Evolutionary conservation across 805 yeast genomes (phyloP).

Genomic region (Saccharomycopsis fodiens): DNA sequence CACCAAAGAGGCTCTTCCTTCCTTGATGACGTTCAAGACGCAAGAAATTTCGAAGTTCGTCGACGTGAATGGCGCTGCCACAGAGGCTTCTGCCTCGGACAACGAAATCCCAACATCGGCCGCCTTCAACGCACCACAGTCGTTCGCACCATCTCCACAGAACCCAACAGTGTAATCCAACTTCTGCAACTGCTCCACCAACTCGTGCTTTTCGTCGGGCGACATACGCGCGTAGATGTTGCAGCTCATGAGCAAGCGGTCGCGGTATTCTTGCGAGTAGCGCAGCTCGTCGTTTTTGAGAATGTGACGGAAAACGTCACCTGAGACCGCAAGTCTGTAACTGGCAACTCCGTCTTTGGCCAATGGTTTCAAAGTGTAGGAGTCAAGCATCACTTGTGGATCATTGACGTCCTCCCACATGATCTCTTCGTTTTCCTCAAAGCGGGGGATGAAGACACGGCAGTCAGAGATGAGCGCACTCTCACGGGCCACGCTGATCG

Average conservation of each 20-base stretch:
- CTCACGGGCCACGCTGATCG: slow-evolving; percentile 86
- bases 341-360: slow-evolving; percentile 24
- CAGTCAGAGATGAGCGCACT: slow-evolving; percentile 51
- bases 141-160: slow-evolving; percentile 99
- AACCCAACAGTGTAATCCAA: slow-evolving; percentile 91
- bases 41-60: slow-evolving; percentile 86
- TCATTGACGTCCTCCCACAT: slow-evolving; percentile 67
- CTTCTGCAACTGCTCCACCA: slow-evolving; percentile 77
- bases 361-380: slow-evolving; percentile 49
- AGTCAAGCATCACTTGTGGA: slow-evolving; percentile 49
- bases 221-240: slow-evolving; percentile 94
- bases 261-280: slow-evolving; percentile 34
- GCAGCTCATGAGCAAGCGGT: slow-evolving; percentile 59
- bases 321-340: slow-evolving; percentile 80
- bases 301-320: slow-evolving; percentile 80
- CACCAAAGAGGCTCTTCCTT: slow-evolving; percentile 91
- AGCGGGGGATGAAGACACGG: slow-evolving; percentile 54
- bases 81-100: slow-evolving; percentile 97
- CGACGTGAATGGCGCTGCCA: slow-evolving; percentile 97
- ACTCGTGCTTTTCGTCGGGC: slow-evolving; percentile 96
- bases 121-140: slow-evolving; percentile 96
- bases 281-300: slow-evolving; percentile 39
- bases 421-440: slow-evolving; percentile 25
- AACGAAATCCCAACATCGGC: slow-evolving; percentile 96
- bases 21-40: slow-evolving; percentile 82